Evolutionary conservation across 164 flowering plant species (phyloP), one percentile per base, ranked within the genome.

Genomic region (Vitis amurensis): DNA sequence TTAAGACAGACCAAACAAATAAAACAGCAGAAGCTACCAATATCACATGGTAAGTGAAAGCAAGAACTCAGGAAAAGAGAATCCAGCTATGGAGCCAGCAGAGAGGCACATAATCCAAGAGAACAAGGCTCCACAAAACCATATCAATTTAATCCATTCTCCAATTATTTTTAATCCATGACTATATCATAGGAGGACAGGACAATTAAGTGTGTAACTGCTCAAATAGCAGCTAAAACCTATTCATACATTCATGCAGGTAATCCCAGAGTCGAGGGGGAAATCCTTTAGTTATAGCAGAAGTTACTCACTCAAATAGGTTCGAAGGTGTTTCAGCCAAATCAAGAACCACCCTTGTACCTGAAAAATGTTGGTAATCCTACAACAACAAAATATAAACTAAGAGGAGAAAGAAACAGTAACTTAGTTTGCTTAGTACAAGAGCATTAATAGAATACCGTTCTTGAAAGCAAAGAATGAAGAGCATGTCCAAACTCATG

Each of bases 401-500:
- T 59, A 65, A 19, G n/a, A 60, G 2, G 17, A n/a, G 31, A 17
- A 15, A 63, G 59, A 59, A 62, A 60, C 29, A 14, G 19, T 31
- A n/a, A 59, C 16, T 60, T 23, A 31, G 31, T 15, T 50, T 59
- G 10, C 8, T 29, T 6, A 17, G 47, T 31, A 16, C 6, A 49
- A 57, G 69, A 17, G 13, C 17, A 59, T 13, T 44, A 23, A 63
- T 4, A 23, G 17, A 30, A 57, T 90, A 96, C 99, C 89, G 99
- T 91, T 86, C 99, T 83, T 58, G 99, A 93, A 69, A 96, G 94
- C 66, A 96, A 73, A 6, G 99, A 90, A 80, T 96, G 99, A 74
- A 96, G 94, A 66, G 99, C 99, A 78, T 96, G 99, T 47, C 99
- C 99, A 86, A 96, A 96, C 80, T 96, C 99, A 74, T 96, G 99